Evolutionary conservation across 192 early-diverging fungal genomes (phyloP).

Genomic region (Phycomyces nitens): DNA sequence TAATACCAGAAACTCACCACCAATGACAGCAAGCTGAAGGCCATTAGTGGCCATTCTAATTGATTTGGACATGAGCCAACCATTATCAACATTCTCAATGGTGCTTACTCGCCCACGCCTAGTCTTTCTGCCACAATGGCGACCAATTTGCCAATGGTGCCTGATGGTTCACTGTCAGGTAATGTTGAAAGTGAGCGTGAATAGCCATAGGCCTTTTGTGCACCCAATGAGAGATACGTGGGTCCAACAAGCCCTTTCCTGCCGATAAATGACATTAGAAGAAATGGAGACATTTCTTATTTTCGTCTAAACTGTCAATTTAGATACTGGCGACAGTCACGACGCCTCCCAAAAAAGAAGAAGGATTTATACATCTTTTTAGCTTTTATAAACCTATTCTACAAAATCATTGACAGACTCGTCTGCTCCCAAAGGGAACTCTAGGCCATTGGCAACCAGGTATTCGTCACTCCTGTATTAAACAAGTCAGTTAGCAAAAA

Average conservation of each 20-base stretch:
- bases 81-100: background rate
- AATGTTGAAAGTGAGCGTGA: background rate
- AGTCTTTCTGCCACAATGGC: constrained; percentile 22
- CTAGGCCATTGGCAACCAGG: background rate
- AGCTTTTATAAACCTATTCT: background rate
- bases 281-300: background rate
- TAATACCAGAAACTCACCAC: constrained; percentile 18
- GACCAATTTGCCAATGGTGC: constrained; percentile 23
- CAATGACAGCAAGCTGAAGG: constrained; percentile 42
- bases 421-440: background rate
- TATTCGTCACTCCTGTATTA: background rate
- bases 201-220: background rate
- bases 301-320: background rate
- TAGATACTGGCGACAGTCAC: no score
- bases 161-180: background rate
- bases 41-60: constrained; percentile 47
- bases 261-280: background rate
- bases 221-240: background rate
- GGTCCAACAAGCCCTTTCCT: background rate
- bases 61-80: background rate
- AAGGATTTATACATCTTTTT: background rate
- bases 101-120: constrained; percentile 28
- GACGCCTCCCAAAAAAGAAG: background rate
- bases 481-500: background rate
- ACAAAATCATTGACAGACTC: background rate